A percentile compares a stretch with the other conserved stretches of the same genome.
Conservation (phyloP, 257 asterid genomes). For the Petrea volubilis region DNA sequence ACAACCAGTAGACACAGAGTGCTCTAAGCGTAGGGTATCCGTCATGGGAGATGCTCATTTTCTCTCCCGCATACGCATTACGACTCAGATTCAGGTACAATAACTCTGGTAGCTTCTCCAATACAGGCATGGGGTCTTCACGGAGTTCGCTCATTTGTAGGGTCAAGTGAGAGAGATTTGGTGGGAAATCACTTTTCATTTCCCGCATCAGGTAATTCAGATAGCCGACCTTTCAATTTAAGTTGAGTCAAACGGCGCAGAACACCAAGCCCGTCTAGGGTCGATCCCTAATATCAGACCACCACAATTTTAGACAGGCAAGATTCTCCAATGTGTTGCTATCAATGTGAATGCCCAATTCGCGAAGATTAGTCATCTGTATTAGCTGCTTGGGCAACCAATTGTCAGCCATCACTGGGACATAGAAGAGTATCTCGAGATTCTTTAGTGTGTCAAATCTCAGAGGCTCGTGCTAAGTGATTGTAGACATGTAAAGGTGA, state of each 20-base stretch:
- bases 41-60: constrained; percentile 4
- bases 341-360: not conserved
- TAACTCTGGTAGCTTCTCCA: constrained; percentile 20
- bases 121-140: constrained; percentile 4
- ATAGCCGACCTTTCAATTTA: not conserved
- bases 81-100: not conserved
- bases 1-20: not conserved
- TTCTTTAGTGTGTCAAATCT: not conserved
- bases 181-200: constrained; percentile 15
- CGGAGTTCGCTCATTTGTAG: not conserved
- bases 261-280: not conserved
- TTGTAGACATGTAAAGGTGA: constrained; percentile 8
- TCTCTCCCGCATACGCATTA: not conserved
- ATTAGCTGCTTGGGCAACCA: not conserved
- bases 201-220: not conserved
- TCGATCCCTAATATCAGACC: not conserved
- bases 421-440: constrained; percentile 17
- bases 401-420: not conserved
- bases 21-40: no score
- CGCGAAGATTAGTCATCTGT: constrained; percentile 4
- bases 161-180: constrained; percentile 18
- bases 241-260: not conserved
- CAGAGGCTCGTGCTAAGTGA: no score
- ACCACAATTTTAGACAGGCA: not conserved
- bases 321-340: not conserved